Percentiles rank a stretch among this genome's conserved stretches.
Evolutionary conservation across 306 rosid species (phyloP).

Genomic region (Comarum palustre): DNA sequence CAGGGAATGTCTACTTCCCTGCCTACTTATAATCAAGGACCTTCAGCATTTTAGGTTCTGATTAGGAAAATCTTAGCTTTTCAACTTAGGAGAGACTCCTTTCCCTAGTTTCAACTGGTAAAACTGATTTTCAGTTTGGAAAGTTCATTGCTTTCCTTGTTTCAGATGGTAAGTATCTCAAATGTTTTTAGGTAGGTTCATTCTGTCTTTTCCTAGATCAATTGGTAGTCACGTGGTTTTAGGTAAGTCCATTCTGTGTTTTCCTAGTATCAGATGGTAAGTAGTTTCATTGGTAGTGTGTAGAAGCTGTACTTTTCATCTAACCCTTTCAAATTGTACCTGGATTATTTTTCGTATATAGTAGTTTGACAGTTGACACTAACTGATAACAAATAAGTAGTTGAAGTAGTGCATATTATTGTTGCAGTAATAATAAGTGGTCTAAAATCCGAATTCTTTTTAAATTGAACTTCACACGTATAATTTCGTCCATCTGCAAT

Average conservation of each 20-base stretch:
- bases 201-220: neutral
- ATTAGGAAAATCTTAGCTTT: neutral
- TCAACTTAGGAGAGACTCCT: neutral
- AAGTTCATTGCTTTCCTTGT: neutral
- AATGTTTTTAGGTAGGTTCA: neutral
- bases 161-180: neutral
- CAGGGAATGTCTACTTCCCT: neutral
- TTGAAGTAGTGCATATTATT: neutral
- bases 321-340: neutral
- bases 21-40: neutral
- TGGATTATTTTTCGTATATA: neutral
- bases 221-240: neutral
- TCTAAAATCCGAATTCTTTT: neutral
- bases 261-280: neutral
- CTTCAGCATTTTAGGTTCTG: neutral
- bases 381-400: neutral
- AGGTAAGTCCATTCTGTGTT: neutral
- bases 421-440: neutral
- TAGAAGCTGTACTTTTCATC: neutral
- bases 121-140: neutral
- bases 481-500: neutral
- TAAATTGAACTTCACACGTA: neutral
- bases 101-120: neutral
- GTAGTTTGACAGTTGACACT: too few relatives aligned
- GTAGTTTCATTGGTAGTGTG: neutral